Conservation (phyloP, 495 filamentous ascomycete species). For the Tuber borchii region DNA sequence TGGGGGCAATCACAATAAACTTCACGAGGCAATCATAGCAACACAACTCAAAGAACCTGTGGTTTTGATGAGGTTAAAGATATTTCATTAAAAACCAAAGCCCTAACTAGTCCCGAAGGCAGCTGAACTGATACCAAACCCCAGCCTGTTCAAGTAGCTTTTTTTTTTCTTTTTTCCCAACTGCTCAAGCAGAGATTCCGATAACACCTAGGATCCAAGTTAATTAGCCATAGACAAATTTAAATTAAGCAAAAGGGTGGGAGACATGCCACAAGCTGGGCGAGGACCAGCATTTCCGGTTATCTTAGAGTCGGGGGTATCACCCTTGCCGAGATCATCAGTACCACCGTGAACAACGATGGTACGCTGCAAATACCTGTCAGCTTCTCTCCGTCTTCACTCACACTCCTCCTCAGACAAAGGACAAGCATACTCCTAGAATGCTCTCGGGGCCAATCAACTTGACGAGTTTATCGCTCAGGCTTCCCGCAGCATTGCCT, state of each 20-base stretch:
- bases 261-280: slow-evolving; percentile 77
- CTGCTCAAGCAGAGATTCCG: slow-evolving; percentile 63
- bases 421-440: slow-evolving; percentile 67
- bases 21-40: neutral
- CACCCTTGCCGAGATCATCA: slow-evolving; percentile 89
- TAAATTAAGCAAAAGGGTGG: slow-evolving; percentile 4
- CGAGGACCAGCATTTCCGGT: slow-evolving; percentile 90
- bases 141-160: neutral
- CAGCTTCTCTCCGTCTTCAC: slow-evolving; percentile 11
- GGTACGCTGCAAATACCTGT: slow-evolving; percentile 59
- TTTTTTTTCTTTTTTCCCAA: neutral
- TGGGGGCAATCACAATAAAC: neutral
- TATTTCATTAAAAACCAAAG: neutral
- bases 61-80: neutral
- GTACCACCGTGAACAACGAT: slow-evolving; percentile 91
- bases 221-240: neutral
- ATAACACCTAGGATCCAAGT: slow-evolving; percentile 60
- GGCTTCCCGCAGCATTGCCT: slow-evolving; percentile 73
- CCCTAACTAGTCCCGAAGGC: neutral
- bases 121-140: neutral
- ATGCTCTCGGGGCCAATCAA: slow-evolving; percentile 93
- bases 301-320: slow-evolving; percentile 87
- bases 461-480: slow-evolving; percentile 75
- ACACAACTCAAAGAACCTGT: neutral
- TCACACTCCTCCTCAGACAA: neutral